Percentiles rank a stretch among this genome's conserved stretches.
Conservation (phyloP, 352 stramenopile genomes). For the Stramenopiles sp. region DNA sequence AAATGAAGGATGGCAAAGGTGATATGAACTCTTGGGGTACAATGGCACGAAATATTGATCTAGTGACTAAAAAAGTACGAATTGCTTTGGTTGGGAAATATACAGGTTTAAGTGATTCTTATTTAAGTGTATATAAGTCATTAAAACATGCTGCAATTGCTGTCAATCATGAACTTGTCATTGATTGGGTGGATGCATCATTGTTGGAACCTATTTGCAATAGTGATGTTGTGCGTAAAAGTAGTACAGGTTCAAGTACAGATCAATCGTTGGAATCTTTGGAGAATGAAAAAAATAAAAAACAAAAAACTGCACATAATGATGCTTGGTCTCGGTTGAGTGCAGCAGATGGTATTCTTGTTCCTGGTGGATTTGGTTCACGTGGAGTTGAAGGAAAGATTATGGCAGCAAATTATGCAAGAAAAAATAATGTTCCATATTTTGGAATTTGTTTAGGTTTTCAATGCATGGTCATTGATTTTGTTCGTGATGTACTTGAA, state of each 20-base stretch:
- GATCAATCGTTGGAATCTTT: not conserved
- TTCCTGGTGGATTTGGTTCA: conserved; percentile 88
- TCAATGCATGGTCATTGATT: conserved; percentile 27
- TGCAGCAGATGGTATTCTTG: conserved; percentile 35
- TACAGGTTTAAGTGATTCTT: conserved; percentile 88
- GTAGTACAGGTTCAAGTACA: not conserved
- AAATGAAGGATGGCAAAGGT: too few relatives aligned
- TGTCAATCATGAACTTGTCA: conserved; percentile 50
- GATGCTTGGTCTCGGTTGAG: conserved; percentile 63
- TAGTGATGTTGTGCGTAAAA: conserved; percentile 19
- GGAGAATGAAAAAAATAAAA: not conserved
- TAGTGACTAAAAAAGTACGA: conserved; percentile 33
- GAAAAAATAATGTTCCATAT: conserved; percentile 73
- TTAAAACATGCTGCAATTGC: conserved; percentile 67
- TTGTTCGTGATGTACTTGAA: conserved; percentile 14
- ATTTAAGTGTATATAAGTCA: conserved; percentile 89
- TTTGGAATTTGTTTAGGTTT: conserved; percentile 93
- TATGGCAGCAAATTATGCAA: conserved; percentile 57
- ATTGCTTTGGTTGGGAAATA: conserved; percentile 98
- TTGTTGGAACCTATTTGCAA: conserved; percentile 51
- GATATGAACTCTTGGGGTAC: conserved; percentile 26
- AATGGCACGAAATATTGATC: conserved; percentile 67
- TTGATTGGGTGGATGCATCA: conserved; percentile 88
- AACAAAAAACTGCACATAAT: conserved; percentile 22
- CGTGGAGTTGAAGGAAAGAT: conserved; percentile 92